Evolutionary conservation across 2,329 filamentous ascomycete genomes (phyloP).

Genomic region (Pyrenochaeta sp.): DNA sequence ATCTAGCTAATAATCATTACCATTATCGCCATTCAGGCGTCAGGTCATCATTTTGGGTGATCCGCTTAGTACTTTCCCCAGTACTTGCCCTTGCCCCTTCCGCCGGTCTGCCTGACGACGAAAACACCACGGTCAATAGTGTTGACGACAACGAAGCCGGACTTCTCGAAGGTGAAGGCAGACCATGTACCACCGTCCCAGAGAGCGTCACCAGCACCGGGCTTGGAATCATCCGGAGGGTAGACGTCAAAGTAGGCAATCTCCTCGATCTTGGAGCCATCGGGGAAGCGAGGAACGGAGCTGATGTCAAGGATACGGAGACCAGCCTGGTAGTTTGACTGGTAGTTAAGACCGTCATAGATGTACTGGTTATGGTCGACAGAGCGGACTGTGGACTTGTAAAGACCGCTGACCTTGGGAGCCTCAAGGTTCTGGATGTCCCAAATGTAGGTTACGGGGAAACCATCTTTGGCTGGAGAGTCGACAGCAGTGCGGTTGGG

Average conservation of each 20-base stretch:
- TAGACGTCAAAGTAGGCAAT: conserved; percentile 54
- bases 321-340: conserved; percentile 55
- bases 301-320: conserved; percentile 53
- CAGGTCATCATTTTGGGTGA: neutral
- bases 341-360: conserved; percentile 50
- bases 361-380: conserved; percentile 59
- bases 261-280: conserved; percentile 50
- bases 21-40: neutral
- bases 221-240: conserved; percentile 48
- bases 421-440: conserved; percentile 47
- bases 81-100: conserved; percentile 37
- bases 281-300: conserved; percentile 47
- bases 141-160: conserved; percentile 56
- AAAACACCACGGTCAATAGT: conserved; percentile 56
- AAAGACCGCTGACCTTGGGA: conserved; percentile 51
- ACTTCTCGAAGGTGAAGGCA: conserved; percentile 49
- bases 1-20: neutral
- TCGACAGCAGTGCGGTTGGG: conserved; percentile 30
- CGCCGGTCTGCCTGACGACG: conserved; percentile 41
- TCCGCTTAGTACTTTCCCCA: conserved; percentile 25
- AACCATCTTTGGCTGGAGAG: conserved; percentile 42
- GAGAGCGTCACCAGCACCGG: conserved; percentile 45
- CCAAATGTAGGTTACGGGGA: conserved; percentile 47
- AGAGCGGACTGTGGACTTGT: conserved; percentile 47
- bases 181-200: conserved; percentile 55